Base-by-base conservation (phyloP, 2,329 filamentous ascomycete species). In the Pezizomycotina sp. region DNA sequence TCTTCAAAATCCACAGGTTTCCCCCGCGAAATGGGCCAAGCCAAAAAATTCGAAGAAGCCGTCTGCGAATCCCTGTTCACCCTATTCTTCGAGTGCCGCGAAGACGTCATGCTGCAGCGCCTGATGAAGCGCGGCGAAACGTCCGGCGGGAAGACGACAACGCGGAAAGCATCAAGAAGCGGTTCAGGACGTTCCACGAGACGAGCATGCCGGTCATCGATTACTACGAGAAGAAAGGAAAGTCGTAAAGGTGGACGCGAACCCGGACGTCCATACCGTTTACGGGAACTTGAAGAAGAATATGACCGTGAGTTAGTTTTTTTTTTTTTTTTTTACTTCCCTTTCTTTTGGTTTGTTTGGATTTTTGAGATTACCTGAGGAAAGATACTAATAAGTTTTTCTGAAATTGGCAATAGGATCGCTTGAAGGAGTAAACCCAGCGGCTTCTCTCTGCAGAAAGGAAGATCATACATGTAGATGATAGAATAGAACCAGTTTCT, bases 201-300 rank as follows among this genome's bases (percentile, higher is more conserved):
- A 92, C 83, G 2, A 92, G 82, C 61, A 93, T 95, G 86, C 89
- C 89, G 16, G 89, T 95, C 29, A 82, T 98, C 36, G 69, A 92
- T 50, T 71, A 81, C 56, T 95, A 78, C 57, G 74, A 77, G 53
- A 64, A 65, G 52, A 65, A 84, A 60, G 73, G 70, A 51, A 74
- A 55, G 82, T 95, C 10, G 70, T 92, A 56, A 79, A 74, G 62
- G 68, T 95, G 27, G 65, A 75, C 50, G 81, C 84, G 19, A 76
- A 73, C 16, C 67, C 70, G 27, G 52, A 60, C 5, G 74, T 80
- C 2, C 73, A 80, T 18, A 66, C 69, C 43, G 70, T 77, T 12
- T 76, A 74, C 55, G 55, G 14, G n/a, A 34, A 59, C 47, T 55
- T 63, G 36, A 66, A 74, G 25, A 60, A 61, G 53, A 54, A 56